These are phyloP conservation scores for Penicillium canariense DNA, from an alignment of 495 filamentous ascomycete genomes.

Conservation along the genomic window DNA sequence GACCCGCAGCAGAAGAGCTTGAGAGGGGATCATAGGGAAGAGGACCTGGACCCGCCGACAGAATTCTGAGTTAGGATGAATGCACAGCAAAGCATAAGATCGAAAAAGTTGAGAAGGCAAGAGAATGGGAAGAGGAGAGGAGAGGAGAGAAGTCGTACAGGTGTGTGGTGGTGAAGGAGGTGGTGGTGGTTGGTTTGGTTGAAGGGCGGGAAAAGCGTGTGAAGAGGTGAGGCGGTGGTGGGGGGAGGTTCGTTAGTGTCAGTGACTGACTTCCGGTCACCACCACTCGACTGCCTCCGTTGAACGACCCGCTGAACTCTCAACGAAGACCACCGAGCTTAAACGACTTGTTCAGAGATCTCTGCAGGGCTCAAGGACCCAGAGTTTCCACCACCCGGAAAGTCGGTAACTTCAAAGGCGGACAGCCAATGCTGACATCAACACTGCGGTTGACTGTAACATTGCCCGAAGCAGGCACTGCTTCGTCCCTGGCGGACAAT, in stretches of 20 bases:
- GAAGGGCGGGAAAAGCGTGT: conserved; percentile 7
- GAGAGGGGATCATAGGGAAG: conserved; percentile 22
- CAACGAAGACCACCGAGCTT: background rate
- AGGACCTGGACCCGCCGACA: background rate
- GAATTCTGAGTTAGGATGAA: conserved; percentile 5
- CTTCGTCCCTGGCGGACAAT: background rate
- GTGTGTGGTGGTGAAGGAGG: background rate
- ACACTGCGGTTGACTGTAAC: conserved; percentile 26
- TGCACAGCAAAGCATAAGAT: background rate
- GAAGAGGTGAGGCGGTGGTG: conserved; percentile 25
- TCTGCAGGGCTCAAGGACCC: background rate
- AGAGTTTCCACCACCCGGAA: background rate
- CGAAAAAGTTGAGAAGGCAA: background rate
- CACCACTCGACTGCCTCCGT: too few species aligned
- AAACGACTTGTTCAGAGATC: background rate
- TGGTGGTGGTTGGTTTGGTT: background rate
- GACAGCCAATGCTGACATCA: conserved; percentile 27
- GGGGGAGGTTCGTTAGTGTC: conserved; percentile 13
- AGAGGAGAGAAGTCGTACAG: background rate
- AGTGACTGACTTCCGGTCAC: too few species aligned
- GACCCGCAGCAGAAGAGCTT: conserved; percentile 29
- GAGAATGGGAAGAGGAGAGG: background rate
- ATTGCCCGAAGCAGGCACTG: conserved; percentile 20
- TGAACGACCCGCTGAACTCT: too few species aligned
- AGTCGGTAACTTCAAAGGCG: background rate